Evolutionary conservation across 2,329 filamentous ascomycete species (phyloP).

Genomic region (Exophiala sp.): DNA sequence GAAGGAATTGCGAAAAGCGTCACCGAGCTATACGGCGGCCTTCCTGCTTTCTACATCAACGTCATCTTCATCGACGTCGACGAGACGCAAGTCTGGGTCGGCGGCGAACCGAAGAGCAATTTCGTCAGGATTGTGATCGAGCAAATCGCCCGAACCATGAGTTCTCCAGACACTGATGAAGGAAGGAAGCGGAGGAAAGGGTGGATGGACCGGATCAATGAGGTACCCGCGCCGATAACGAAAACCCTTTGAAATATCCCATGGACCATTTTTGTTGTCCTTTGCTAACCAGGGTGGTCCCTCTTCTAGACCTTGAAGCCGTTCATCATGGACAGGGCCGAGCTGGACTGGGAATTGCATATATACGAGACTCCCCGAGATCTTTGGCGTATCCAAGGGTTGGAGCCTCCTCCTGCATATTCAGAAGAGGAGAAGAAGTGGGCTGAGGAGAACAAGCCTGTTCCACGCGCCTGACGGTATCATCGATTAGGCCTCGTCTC

Average conservation of each 20-base stretch:
- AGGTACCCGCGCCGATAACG: no score
- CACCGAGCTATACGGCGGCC: constrained; percentile 30
- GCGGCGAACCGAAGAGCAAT: constrained; percentile 15
- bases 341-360: constrained; percentile 19
- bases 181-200: constrained; percentile 6
- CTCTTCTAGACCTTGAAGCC: constrained; percentile 12
- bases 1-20: constrained; percentile 26
- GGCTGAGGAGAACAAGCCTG: constrained; percentile 11
- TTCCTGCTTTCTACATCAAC: constrained; percentile 33
- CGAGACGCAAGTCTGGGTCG: constrained; percentile 7
- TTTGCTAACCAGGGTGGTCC: no score
- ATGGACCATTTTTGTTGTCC: no score
- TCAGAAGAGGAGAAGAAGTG: constrained; percentile 13
- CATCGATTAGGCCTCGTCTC: no score
- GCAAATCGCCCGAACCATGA: constrained; percentile 21
- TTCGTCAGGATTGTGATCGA: constrained; percentile 24
- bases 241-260: no score
- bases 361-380: constrained; percentile 22
- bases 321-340: constrained; percentile 10
- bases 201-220: constrained; percentile 21
- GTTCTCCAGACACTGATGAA: constrained; percentile 10
- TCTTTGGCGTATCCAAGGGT: constrained; percentile 18
- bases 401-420: constrained; percentile 16
- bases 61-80: constrained; percentile 27
- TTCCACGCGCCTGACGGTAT: constrained; percentile 5